These are phyloP conservation scores for Mrakia gelida DNA, from an alignment of 768 basidiomycete genomes.

Conservation along the genomic window DNA sequence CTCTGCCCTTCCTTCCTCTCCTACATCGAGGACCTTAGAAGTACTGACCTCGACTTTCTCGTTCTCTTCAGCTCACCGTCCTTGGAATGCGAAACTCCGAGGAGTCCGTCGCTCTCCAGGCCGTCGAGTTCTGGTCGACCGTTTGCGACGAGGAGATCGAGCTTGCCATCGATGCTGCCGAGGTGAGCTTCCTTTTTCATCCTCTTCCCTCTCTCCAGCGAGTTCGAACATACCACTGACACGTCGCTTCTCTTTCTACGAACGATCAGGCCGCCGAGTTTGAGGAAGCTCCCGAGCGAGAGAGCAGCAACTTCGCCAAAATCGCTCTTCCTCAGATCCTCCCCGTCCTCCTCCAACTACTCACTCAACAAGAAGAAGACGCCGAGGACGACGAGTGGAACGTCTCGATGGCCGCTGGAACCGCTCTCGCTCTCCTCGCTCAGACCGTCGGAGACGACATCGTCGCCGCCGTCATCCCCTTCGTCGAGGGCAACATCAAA, in stretches of 20 bases:
- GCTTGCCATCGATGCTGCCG: constrained; percentile 81
- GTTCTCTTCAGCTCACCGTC: constrained; percentile 68
- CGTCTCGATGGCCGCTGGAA: constrained; percentile 92
- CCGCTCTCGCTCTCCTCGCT: constrained; percentile 81
- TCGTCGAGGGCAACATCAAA: constrained; percentile 95
- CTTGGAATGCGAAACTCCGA: constrained; percentile 94
- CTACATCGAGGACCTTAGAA: not conserved
- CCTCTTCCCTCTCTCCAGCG: not conserved
- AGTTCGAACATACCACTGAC: not conserved
- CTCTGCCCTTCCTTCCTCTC: no score
- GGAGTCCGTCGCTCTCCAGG: constrained; percentile 87
- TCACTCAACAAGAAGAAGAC: constrained; percentile 92
- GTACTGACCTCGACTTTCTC: constrained; percentile 33
- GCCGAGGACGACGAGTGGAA: constrained; percentile 99
- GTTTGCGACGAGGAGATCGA: constrained; percentile 98
- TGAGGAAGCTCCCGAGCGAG: constrained; percentile 76
- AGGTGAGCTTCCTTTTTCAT: constrained; percentile 51
- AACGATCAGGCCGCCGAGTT: constrained; percentile 72
- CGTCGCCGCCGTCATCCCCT: constrained; percentile 89
- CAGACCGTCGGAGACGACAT: constrained; percentile 85
- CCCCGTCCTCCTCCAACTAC: constrained; percentile 79
- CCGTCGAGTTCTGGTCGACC: constrained; percentile 99
- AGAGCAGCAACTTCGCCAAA: constrained; percentile 88
- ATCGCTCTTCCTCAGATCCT: constrained; percentile 90
- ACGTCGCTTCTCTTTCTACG: not conserved